Evolutionary conservation across 805 yeast species (phyloP), one percentile per base, ranked within the genome.

Genomic region (Starmerella potacharoeniae): DNA sequence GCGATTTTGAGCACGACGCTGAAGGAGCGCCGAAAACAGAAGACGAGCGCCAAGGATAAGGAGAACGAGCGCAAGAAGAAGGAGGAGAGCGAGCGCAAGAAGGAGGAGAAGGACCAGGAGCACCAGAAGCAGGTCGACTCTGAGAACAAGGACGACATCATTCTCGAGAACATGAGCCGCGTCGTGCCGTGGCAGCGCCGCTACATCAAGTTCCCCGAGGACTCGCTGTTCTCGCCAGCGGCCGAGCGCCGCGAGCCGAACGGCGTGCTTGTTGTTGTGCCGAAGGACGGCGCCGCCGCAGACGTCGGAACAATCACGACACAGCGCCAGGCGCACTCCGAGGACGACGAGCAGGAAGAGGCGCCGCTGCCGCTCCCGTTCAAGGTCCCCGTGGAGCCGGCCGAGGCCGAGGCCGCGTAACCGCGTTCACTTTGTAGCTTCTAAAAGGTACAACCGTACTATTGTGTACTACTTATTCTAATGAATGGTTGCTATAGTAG

Each of bases 1-100:
- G 98, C 97, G 2, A 95, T 93, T 14, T 76, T 93, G 54, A 89
- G 97, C 2, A 91, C 97, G 0, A 91, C 98, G 2, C 87, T 83
- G 16, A 96, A 96, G n/a, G 87, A 86, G 69, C 93, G 91, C 36
- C 82, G 97, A 69, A 81, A 80, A 72, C 74, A 75, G 42, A 73
- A 74, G 58, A 77, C 46, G 45, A 43, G 28, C 31, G 47, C 36
- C 10, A 54, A 53, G 43, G 56, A 54, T 36, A 49, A 60, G 39
- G 65, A 61, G 29, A 59, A 60, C 37, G 60, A 59, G 37, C 61
- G 60, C 46, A 58, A 60, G 39, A 65, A 66, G 57, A 66, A 64
- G 53, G 70, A 64, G 34, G 60, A 59, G 35, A 65, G 64, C 51
- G 54, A 17, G 58, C 51, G 59, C 43, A 54, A 54, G 22, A 60